These are phyloP conservation scores for Neurospora sp. DNA, from an alignment of 2,329 filamentous ascomycete genomes.

Conservation along the genomic window DNA sequence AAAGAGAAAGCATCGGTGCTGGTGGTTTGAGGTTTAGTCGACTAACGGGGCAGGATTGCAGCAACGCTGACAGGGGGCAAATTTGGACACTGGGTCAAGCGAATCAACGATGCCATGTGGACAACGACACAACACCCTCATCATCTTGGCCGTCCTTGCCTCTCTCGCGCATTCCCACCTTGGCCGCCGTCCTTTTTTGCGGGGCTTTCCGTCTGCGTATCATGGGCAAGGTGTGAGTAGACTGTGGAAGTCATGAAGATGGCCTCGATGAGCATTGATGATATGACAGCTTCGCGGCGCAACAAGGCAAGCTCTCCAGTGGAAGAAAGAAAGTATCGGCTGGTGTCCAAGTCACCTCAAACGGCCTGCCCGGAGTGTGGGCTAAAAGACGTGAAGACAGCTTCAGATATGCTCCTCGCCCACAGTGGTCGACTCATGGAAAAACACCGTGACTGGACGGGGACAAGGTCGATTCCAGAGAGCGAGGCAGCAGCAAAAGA, in stretches of 20 bases:
- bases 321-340: neutral
- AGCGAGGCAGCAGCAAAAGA: neutral
- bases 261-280: neutral
- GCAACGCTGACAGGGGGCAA: neutral
- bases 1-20: neutral
- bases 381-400: neutral
- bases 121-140: neutral
- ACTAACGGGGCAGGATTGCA: slow-evolving; percentile 11
- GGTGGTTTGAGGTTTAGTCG: neutral
- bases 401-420: neutral
- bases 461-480: neutral
- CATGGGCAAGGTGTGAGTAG: neutral
- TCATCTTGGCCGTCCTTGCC: neutral
- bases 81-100: neutral
- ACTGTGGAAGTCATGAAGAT: neutral
- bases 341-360: neutral
- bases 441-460: neutral
- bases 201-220: neutral
- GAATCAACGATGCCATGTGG: neutral
- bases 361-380: neutral
- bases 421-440: neutral
- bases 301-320: neutral
- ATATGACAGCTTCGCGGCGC: neutral
- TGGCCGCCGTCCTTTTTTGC: neutral
- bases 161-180: neutral